Evolutionary conservation across 805 yeast species (phyloP).

Genomic region (Pichia nakasei): DNA sequence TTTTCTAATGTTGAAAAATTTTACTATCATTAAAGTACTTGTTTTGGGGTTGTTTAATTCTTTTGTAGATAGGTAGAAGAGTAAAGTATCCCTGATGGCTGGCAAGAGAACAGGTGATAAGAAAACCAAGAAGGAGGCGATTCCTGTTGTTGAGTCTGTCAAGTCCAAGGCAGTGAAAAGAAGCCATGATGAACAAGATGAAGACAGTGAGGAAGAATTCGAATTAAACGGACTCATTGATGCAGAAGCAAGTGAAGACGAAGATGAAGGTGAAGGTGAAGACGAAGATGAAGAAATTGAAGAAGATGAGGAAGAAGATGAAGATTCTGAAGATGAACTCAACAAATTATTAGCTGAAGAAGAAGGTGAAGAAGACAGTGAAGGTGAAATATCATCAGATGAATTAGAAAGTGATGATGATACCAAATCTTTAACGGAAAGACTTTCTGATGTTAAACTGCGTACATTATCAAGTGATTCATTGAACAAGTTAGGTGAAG

Average conservation of each 20-base stretch:
- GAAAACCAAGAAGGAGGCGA: neutral
- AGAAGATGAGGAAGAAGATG: slow-evolving; percentile 25
- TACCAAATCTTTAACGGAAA: slow-evolving; percentile 41
- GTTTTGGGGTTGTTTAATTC: too few species aligned
- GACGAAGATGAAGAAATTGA: slow-evolving; percentile 18
- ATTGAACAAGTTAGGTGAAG: slow-evolving; percentile 24
- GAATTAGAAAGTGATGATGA: slow-evolving; percentile 28
- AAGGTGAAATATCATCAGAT: slow-evolving; percentile 45
- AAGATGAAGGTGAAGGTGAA: slow-evolving; percentile 12
- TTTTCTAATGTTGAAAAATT: neutral
- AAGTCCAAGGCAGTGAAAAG: slow-evolving; percentile 10
- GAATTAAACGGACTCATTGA: slow-evolving; percentile 32
- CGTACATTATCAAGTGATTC: slow-evolving; percentile 38
- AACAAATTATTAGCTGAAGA: slow-evolving; percentile 44
- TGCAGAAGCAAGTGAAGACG: slow-evolving; percentile 33
- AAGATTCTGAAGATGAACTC: slow-evolving; percentile 55
- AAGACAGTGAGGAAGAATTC: slow-evolving; percentile 20
- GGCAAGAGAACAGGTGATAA: neutral
- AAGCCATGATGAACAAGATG: slow-evolving; percentile 17
- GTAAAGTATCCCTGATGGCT: neutral
- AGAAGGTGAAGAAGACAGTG: slow-evolving; percentile 30
- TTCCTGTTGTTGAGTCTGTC: too few species aligned
- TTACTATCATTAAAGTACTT: neutral
- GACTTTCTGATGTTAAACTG: slow-evolving; percentile 44
- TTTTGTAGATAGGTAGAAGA: neutral